phyloP scores from a whole-genome alignment of 345 rosid species.

The Eucalyptus cladocalyx region DNA sequence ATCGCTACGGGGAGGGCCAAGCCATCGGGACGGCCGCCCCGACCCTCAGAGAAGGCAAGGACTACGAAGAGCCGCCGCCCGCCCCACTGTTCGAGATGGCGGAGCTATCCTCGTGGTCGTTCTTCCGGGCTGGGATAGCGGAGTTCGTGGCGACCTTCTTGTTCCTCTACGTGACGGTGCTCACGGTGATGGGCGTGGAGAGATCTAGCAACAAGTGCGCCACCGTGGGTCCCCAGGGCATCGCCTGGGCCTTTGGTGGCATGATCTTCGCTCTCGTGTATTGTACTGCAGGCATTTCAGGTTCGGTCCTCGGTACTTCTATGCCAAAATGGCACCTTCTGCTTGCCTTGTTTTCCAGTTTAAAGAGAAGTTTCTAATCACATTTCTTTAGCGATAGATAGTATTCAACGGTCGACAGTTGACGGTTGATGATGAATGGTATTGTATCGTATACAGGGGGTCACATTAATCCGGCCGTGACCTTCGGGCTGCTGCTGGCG shows the following conservation, averaged over 20 bases:
- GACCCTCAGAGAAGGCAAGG: background rate
- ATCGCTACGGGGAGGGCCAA: background rate
- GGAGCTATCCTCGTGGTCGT: background rate
- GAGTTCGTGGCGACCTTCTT: background rate
- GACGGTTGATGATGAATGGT: background rate
- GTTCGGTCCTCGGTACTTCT: background rate
- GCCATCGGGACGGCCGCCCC: background rate
- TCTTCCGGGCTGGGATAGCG: background rate
- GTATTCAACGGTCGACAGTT: background rate
- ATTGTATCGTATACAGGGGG: conserved; percentile 4
- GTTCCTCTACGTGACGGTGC: background rate
- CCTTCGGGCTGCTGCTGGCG: conserved; percentile 29
- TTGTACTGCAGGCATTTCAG: background rate
- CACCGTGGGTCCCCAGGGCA: background rate
- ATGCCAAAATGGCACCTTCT: background rate
- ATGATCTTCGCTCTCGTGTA: background rate
- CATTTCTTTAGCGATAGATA: background rate
- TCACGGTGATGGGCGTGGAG: background rate
- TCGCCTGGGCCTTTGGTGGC: background rate
- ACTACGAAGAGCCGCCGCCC: background rate
- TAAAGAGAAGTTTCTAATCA: too few relatives aligned
- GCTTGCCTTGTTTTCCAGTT: background rate
- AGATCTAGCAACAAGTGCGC: background rate
- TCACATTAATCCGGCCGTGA: conserved; percentile 37
- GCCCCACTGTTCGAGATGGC: background rate